Base-by-base conservation (phyloP, 2,329 filamentous ascomycete species). In the Fusarium papillatum region DNA sequence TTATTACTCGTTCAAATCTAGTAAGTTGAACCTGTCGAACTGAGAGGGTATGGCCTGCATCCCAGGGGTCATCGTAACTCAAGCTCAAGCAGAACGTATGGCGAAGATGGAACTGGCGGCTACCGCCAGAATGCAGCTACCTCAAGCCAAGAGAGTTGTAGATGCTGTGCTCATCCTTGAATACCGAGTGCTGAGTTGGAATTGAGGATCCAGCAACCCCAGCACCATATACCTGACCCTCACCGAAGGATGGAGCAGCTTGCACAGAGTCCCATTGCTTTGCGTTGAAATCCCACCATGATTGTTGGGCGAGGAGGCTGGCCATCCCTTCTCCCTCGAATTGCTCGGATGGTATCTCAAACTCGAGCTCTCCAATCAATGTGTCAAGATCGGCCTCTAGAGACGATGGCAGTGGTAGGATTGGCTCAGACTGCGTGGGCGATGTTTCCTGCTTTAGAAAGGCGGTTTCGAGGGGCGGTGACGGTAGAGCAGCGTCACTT, bases 381-480 rank as follows among this genome's bases (percentile, higher is more conserved):
- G 74, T 75, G 43, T 76, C 74, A 34, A 76, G 74, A 26, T 76
- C 74, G 64, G 74, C 74, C 48, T 76, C 74, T 24, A 76, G 74
- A 62, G 74, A 76, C 36, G 74, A 72, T 19, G 76, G 74, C 43
- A 76, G 64, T 34, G 76, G 74, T 19, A 76, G 60, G 9, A 75
- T 63, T 13, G 74, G 68, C 29, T 76, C 74, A 16, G 74, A 72
- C 31, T 67, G 74, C 36, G 61, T 41, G 24, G 76, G 89, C 34
- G 86, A 86, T 11, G 88, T 83, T 16, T 89, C 88, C 38, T 85
- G 84, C 14, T 87, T 87, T 11, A 86, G 79, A 5, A 88, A 85
- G 16, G 88, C 88, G 10, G 85, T 85, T 68, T 90, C 87, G 64
- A 90, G 83, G 19, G 90, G 89, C 17, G 89, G 88, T 7, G 89